phyloP scores from a whole-genome alignment of 2,329 filamentous ascomycete species.

The Aspergillus ruber region DNA sequence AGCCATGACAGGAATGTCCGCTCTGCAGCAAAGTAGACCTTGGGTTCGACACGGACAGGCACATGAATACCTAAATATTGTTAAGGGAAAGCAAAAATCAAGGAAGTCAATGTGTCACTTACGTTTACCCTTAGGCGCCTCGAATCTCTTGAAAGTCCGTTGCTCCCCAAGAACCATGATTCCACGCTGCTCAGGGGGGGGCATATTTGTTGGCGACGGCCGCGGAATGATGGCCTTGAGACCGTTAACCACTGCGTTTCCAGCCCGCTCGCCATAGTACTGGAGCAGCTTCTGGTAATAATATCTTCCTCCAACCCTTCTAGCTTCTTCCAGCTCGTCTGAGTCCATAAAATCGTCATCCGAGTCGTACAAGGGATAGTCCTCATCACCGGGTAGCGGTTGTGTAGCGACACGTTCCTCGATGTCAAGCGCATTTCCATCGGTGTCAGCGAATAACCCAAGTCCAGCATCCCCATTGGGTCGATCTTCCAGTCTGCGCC shows the following conservation, averaged over 20 bases:
- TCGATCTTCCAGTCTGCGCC: conserved; percentile 44
- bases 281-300: conserved; percentile 61
- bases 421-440: conserved; percentile 56
- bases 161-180: conserved; percentile 36
- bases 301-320: conserved; percentile 66
- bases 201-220: conserved; percentile 39
- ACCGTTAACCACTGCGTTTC: conserved; percentile 38
- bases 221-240: conserved; percentile 50
- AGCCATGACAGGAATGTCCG: conserved; percentile 96
- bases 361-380: conserved; percentile 86
- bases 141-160: conserved; percentile 51
- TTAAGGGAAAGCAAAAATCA: conserved; percentile 4
- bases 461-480: conserved; percentile 22
- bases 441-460: conserved; percentile 43
- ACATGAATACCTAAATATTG: conserved; percentile 72
- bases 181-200: conserved; percentile 32
- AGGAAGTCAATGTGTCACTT: conserved; percentile 11
- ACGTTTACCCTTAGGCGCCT: conserved; percentile 51
- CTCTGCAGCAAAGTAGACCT: conserved; percentile 95
- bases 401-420: conserved; percentile 73
- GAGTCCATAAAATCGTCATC: conserved; percentile 73
- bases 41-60: conserved; percentile 89
- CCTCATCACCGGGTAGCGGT: conserved; percentile 54
- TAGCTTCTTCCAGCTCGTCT: conserved; percentile 70
- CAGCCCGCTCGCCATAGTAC: conserved; percentile 45